Base-by-base conservation (phyloP, 2,329 filamentous ascomycete genomes). In the Fusarium gaditjirri region DNA sequence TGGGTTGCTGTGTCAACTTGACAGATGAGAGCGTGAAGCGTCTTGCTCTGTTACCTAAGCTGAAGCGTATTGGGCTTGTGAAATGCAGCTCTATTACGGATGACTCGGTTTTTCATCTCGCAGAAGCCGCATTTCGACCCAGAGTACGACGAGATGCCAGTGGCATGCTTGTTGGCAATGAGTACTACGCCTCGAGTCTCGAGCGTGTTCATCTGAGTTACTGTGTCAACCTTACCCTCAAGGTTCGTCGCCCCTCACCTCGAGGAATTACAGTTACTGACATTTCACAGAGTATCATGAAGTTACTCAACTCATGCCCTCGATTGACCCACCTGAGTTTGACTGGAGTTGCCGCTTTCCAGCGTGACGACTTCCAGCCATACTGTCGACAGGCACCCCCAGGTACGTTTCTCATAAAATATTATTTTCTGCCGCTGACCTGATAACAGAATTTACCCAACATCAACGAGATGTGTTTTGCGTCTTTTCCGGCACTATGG, bases 191-290 rank as follows among this genome's bases (percentile, higher is more conserved):
- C 64, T 86, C 86, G 25, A 95, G 92, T 77, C 84, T 99, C 31
- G 96, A 99, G 84, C 89, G 96, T 75, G 96, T 99, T 14, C 96
- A 99, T 85, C 87, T 99, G 42, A 98, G 95, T 81, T 98, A 99
- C 80, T 99, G 96, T 82, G 90, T 93, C 43, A 92, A 93, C 72
- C 83, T 99, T 57, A 96, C 93, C 3, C 86, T 97, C 55, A 88
- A 90, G 81, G 95, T 96, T 87, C 81, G 90, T 84, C 27, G 16
- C 35, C 16, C 13, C 29, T 23, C 21, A 10, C 12, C 44, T 25
- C 21, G 16, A 12, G 8, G 9, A n/a, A 19, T 42, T 6, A 12
- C 16, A 13, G 36, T 42, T 25, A 61, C 76, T 79, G 41, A 79
- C 68, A 27, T 42, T 29, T 8, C 17, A 14, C 76, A 97, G 94